phyloP scores from a whole-genome alignment of 768 basidiomycete genomes.

The Suillus weaverae region DNA sequence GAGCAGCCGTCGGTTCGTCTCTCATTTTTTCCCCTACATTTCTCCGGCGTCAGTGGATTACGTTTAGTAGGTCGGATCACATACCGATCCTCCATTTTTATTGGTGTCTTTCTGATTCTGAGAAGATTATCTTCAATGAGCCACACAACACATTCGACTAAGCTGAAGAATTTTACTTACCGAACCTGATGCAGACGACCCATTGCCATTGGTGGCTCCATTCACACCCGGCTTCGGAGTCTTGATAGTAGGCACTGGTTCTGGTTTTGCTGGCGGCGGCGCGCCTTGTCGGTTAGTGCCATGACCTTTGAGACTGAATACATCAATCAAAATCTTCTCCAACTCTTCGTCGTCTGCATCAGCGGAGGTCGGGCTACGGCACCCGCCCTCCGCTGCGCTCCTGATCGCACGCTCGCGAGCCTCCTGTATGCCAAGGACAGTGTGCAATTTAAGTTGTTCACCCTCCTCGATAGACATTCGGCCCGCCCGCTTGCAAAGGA shows the following conservation, averaged over 20 bases:
- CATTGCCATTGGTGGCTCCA: neutral
- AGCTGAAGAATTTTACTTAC: neutral
- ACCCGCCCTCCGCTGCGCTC: constrained; percentile 33
- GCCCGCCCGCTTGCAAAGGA: constrained; percentile 49
- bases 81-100: neutral
- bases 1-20: neutral
- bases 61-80: neutral
- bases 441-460: constrained; percentile 53
- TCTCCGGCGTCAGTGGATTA: neutral
- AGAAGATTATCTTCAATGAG: neutral
- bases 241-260: neutral
- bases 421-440: constrained; percentile 49
- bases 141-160: too few species aligned
- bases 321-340: constrained; percentile 28
- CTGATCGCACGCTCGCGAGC: constrained; percentile 49
- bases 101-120: neutral
- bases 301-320: constrained; percentile 28
- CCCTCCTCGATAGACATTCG: constrained; percentile 59
- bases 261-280: neutral
- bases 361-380: constrained; percentile 29
- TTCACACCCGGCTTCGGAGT: neutral
- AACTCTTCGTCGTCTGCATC: constrained; percentile 29
- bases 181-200: neutral
- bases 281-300: neutral
- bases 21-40: neutral